These are phyloP conservation scores for Fragaria nilgerrensis DNA, from an alignment of 306 rosid species.

Conservation along the genomic window DNA sequence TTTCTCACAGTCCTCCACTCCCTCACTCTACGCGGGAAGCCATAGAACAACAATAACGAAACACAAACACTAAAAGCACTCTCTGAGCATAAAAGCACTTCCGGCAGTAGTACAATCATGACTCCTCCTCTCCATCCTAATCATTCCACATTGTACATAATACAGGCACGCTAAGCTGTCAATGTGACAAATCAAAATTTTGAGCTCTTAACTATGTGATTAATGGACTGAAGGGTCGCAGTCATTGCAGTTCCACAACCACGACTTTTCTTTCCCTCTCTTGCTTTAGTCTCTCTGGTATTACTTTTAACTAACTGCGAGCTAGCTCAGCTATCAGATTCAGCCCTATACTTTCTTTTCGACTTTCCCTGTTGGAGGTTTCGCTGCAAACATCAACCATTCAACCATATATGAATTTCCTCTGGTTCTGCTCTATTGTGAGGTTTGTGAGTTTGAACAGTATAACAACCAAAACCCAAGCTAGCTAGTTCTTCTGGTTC, in stretches of 20 bases:
- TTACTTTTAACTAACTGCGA: conserved; percentile 34
- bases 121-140: conserved; percentile 37
- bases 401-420: not conserved
- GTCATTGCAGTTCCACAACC: conserved; percentile 67
- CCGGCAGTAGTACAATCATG: conserved; percentile 87
- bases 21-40: conserved; percentile 18
- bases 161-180: conserved; percentile 35
- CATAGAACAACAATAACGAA: conserved; percentile 17
- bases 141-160: conserved; percentile 43
- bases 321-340: conserved; percentile 36
- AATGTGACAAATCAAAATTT: conserved; percentile 46
- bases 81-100: conserved; percentile 18
- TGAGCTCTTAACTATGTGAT: conserved; percentile 29
- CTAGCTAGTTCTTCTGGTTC: conserved; percentile 45
- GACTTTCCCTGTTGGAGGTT: conserved; percentile 47
- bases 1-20: conserved; percentile 37
- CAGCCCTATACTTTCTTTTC: conserved; percentile 28
- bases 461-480: conserved; percentile 1
- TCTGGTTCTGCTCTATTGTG: conserved; percentile 14
- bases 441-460: conserved; percentile 27
- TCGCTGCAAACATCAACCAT: conserved; percentile 5
- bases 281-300: conserved; percentile 12
- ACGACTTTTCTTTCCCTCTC: conserved; percentile 41
- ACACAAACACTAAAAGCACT: conserved; percentile 17
- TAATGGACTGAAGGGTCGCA: conserved; percentile 50